These are phyloP conservation scores for Gracilaria vermiculophylla DNA, from an alignment of 23 red algal species.

Conservation along the genomic window DNA sequence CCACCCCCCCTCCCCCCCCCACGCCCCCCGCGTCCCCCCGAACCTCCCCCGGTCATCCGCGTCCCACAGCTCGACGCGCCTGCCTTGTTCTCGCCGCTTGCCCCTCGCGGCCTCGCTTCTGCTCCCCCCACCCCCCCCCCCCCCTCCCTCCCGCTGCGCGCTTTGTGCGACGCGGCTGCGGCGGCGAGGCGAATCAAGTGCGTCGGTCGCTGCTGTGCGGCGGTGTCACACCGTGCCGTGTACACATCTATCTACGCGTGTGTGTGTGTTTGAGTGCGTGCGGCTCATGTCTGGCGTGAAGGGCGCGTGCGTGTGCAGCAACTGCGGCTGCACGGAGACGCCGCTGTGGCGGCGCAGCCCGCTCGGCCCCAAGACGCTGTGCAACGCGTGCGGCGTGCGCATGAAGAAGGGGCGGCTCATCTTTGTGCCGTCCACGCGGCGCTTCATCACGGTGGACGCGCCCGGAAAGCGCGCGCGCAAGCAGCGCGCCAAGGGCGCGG, in stretches of 20 bases:
- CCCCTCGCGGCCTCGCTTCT: background rate
- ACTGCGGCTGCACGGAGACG: slow-evolving; percentile 85
- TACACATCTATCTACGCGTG: too few species aligned
- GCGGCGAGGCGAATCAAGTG: background rate
- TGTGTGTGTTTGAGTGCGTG: too few species aligned
- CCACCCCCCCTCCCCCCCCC: too few species aligned
- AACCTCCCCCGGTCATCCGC: too few species aligned
- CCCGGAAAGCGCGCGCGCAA: background rate
- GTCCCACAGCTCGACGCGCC: too few species aligned
- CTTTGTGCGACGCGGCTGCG: background rate
- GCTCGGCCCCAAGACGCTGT: slow-evolving; percentile 87
- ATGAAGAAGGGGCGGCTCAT: slow-evolving; percentile 89
- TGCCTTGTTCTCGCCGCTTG: background rate
- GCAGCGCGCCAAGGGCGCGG: background rate
- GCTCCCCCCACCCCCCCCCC: background rate
- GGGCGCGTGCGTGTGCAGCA: slow-evolving; percentile 43
- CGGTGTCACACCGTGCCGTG: too few species aligned
- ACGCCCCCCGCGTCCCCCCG: too few species aligned
- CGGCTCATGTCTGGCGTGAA: background rate
- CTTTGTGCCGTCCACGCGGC: slow-evolving; percentile 26
- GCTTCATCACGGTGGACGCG: slow-evolving; percentile 36
- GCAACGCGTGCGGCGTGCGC: slow-evolving; percentile 95
- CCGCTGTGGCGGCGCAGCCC: slow-evolving; percentile 93
- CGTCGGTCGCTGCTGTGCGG: too few species aligned
- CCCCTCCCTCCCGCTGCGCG: background rate